phyloP scores from a whole-genome alignment of 2,329 filamentous ascomycete genomes.

The Hymenotorrendiella dingleyae region DNA sequence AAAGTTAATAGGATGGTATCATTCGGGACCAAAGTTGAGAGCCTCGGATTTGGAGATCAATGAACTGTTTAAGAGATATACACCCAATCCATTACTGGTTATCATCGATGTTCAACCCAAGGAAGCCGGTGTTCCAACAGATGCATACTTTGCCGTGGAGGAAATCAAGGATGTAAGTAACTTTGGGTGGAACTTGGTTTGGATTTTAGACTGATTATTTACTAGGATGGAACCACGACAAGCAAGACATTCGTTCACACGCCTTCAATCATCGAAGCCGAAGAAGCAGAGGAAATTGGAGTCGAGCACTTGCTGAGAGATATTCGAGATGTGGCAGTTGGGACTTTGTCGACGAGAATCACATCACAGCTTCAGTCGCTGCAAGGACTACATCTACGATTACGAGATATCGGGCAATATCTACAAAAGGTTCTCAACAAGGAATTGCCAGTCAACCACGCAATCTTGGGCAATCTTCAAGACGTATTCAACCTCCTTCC shows the following conservation, averaged over 20 bases:
- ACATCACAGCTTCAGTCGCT: conserved; percentile 97
- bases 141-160: conserved; percentile 98
- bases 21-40: conserved; percentile 93
- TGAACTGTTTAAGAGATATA: conserved; percentile 99
- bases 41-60: conserved; percentile 98
- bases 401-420: conserved; percentile 93
- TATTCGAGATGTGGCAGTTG: conserved; percentile 95
- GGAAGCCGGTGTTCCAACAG: conserved; percentile 93
- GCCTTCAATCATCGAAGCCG: conserved; percentile 95
- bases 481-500: conserved; percentile 98
- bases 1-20: conserved; percentile 99
- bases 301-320: conserved; percentile 97
- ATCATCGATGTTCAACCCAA: conserved; percentile 99
- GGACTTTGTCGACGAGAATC: conserved; percentile 91
- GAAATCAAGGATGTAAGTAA: conserved; percentile 98
- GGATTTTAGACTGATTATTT: no score
- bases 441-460: conserved; percentile 91
- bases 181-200: no score
- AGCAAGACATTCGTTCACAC: conserved; percentile 98
- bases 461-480: conserved; percentile 95
- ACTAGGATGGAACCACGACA: conserved; percentile 90
- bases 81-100: conserved; percentile 88
- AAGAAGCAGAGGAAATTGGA: conserved; percentile 98
- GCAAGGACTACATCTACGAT: conserved; percentile 87
- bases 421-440: conserved; percentile 93